phyloP scores from a whole-genome alignment of 2,329 filamentous ascomycete genomes.

The Leptosphaerulina australis region DNA sequence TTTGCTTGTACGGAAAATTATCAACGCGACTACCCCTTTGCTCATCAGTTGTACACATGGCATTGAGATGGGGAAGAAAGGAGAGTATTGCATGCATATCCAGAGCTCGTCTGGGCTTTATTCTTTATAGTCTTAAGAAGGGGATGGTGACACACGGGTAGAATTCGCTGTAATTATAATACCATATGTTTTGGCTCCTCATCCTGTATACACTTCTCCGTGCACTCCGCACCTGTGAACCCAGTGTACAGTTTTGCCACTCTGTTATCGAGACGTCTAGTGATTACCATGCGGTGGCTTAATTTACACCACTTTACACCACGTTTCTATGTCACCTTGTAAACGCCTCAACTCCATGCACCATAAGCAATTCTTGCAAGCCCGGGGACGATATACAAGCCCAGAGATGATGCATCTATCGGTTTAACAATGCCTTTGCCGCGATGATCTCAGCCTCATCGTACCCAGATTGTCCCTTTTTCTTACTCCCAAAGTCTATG shows the following conservation, averaged over 20 bases:
- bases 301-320: neutral
- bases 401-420: too few relatives aligned
- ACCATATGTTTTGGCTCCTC: slow-evolving; percentile 10
- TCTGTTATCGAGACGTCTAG: neutral
- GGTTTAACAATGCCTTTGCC: slow-evolving; percentile 69
- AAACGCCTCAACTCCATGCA: slow-evolving; percentile 13
- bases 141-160: neutral
- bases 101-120: neutral
- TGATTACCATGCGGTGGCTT: too few relatives aligned
- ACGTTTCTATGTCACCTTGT: neutral
- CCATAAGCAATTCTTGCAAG: slow-evolving; percentile 5
- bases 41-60: slow-evolving; percentile 16
- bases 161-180: slow-evolving; percentile 22
- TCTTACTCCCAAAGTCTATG: slow-evolving; percentile 62
- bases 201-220: too few relatives aligned
- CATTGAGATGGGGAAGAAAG: slow-evolving; percentile 4
- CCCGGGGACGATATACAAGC: too few relatives aligned
- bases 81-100: slow-evolving; percentile 7
- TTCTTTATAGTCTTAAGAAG: neutral
- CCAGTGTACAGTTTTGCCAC: neutral
- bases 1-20: slow-evolving; percentile 17
- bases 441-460: slow-evolving; percentile 73
- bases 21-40: slow-evolving; percentile 22
- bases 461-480: slow-evolving; percentile 75
- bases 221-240: too few relatives aligned